Conservation (phyloP, 257 asterid species). For the Echites panduratus region DNA sequence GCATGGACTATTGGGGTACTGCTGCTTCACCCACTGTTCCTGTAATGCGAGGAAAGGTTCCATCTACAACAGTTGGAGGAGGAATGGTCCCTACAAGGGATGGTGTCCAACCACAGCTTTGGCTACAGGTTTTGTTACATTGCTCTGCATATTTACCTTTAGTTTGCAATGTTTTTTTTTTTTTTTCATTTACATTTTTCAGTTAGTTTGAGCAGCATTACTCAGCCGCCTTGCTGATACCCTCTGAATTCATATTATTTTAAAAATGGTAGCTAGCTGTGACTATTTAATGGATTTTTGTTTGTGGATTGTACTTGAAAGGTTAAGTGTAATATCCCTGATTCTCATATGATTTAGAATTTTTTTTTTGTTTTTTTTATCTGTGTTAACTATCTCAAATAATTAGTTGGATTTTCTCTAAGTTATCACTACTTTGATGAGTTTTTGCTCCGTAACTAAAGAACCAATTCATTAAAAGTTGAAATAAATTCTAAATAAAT, state of each 20-base stretch:
- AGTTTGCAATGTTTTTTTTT: conserved; percentile 4
- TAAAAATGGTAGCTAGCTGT: neutral
- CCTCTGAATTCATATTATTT: neutral
- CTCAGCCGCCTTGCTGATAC: conserved; percentile 1
- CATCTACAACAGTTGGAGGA: conserved; percentile 49
- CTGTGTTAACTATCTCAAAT: neutral
- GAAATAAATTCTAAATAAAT: too few relatives aligned
- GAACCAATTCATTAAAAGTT: neutral
- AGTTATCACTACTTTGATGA: neutral
- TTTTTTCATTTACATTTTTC: neutral
- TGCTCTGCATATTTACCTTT: neutral
- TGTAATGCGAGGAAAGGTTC: conserved; percentile 58
- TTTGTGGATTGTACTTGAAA: neutral
- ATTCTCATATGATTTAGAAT: neutral
- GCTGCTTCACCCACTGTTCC: conserved; percentile 53
- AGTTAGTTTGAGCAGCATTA: too few relatives aligned
- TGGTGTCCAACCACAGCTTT: conserved; percentile 57
- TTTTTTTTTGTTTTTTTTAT: neutral
- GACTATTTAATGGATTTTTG: neutral
- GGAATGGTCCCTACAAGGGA: conserved; percentile 56
- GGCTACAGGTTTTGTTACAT: conserved; percentile 53
- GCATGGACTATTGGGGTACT: conserved; percentile 86
- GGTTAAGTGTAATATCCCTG: neutral
- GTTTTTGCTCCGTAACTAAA: neutral
- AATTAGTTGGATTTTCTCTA: neutral